Conservation (phyloP, 495 filamentous ascomycete genomes). For the Penicillium silybi region DNA sequence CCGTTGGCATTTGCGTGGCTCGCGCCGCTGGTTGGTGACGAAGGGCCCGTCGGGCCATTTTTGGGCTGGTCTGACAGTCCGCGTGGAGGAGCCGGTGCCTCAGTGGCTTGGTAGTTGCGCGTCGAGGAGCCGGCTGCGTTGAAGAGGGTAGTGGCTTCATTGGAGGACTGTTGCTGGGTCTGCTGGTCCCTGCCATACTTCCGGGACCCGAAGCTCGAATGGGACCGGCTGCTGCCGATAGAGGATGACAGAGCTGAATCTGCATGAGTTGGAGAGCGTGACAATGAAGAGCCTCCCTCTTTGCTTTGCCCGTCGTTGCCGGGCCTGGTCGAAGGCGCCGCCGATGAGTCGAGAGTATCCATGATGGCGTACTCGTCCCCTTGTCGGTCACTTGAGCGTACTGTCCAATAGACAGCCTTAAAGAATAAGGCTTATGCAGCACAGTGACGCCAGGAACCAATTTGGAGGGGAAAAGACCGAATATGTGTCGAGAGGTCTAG, state of each 20-base stretch:
- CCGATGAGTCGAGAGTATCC: constrained; percentile 33
- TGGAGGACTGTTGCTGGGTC: constrained; percentile 12
- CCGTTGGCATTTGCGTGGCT: neutral
- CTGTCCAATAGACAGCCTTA: constrained; percentile 11
- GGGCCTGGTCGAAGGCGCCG: constrained; percentile 19
- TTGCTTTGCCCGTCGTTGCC: constrained; percentile 7
- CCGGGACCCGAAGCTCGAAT: constrained; percentile 19
- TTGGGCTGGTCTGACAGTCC: neutral
- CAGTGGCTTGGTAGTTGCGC: constrained; percentile 38
- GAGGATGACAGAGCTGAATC: constrained; percentile 24
- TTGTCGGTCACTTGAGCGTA: constrained; percentile 10
- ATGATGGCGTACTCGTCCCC: constrained; percentile 38
- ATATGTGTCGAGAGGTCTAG: neutral
- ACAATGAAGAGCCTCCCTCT: constrained; percentile 24
- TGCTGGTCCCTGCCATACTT: constrained; percentile 7
- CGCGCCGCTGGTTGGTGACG: neutral
- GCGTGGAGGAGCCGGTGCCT: constrained; percentile 9
- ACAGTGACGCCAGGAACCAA: constrained; percentile 1
- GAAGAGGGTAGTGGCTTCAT: constrained; percentile 37
- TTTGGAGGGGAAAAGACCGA: neutral
- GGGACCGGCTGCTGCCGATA: constrained; percentile 20
- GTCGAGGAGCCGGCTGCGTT: constrained; percentile 17
- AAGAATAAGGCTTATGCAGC: constrained; percentile 11
- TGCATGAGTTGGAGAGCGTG: constrained; percentile 22
- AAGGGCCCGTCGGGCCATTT: neutral